Conservation (phyloP, 2,329 filamentous ascomycete genomes). For the Alternaria infectoria region DNA sequence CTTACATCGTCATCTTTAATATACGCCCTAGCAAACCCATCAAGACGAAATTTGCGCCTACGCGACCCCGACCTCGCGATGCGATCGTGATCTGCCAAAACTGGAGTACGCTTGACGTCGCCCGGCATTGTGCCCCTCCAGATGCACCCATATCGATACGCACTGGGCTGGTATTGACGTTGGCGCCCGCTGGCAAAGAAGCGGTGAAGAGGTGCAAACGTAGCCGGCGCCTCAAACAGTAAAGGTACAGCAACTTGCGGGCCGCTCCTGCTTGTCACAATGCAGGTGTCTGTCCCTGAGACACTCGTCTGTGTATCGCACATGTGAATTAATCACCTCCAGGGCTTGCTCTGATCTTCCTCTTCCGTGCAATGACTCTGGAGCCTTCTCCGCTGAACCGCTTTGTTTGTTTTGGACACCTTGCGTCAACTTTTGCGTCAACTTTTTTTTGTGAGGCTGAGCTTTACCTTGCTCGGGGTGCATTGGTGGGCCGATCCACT, state of each 20-base stretch:
- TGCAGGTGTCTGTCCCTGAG: conserved; percentile 21
- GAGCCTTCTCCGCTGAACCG: neutral
- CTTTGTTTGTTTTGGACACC: neutral
- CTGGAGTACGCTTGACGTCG: conserved; percentile 32
- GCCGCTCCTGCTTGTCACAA: conserved; percentile 32
- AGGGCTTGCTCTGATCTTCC: neutral
- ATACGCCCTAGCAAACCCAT: conserved; percentile 13
- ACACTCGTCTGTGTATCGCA: conserved; percentile 18
- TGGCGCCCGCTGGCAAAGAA: conserved; percentile 38
- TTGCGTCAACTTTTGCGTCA: conserved; percentile 2
- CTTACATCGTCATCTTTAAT: conserved; percentile 30
- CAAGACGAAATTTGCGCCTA: conserved; percentile 1
- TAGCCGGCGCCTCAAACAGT: conserved; percentile 27
- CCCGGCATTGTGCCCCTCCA: conserved; percentile 29
- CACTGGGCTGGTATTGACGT: conserved; percentile 19
- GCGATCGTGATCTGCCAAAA: conserved; percentile 20
- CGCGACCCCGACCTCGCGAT: neutral
- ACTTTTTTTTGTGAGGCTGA: conserved; percentile 19
- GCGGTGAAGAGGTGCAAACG: conserved; percentile 45
- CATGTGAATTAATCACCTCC: neutral
- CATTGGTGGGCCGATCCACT: conserved; percentile 30
- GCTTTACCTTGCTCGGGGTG: conserved; percentile 13
- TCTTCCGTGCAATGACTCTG: neutral
- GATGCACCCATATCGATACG: conserved; percentile 39
- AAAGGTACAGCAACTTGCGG: conserved; percentile 31